Conservation (phyloP, 2,329 filamentous ascomycete species). For the Tolypocladium sp. region DNA sequence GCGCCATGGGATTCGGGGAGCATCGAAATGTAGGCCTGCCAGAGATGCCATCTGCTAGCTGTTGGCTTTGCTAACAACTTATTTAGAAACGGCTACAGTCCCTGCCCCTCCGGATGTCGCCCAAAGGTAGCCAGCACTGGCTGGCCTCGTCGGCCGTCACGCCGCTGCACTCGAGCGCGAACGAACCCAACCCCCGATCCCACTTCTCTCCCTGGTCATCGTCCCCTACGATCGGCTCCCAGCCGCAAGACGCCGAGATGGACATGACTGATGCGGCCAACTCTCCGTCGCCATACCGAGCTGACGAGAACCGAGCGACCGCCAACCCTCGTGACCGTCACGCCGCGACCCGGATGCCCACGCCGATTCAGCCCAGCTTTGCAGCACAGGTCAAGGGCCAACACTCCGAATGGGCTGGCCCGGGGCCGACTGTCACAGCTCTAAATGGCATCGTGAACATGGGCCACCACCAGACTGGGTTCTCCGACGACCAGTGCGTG, state of each 20-base stretch:
- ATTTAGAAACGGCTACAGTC: constrained; percentile 45
- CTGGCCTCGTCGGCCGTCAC: constrained; percentile 24
- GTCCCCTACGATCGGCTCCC: constrained; percentile 8
- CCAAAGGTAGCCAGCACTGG: constrained; percentile 20
- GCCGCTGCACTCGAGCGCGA: constrained; percentile 28
- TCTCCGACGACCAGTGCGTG: constrained; percentile 31
- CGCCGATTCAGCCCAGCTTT: constrained; percentile 51
- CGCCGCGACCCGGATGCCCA: constrained; percentile 41
- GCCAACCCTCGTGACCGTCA: neutral
- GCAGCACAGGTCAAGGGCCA: constrained; percentile 45
- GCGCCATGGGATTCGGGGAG: constrained; percentile 34
- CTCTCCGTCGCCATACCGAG: constrained; percentile 8
- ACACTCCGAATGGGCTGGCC: constrained; percentile 30
- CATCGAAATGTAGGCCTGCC: constrained; percentile 36
- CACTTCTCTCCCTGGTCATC: constrained; percentile 24
- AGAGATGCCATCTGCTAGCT: neutral
- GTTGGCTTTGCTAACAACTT: constrained; percentile 8
- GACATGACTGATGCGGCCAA: constrained; percentile 35
- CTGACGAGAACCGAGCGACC: constrained; percentile 6
- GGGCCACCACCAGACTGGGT: constrained; percentile 29
- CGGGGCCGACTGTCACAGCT: constrained; percentile 21
- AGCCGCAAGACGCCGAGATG: constrained; percentile 30
- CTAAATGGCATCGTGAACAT: constrained; percentile 27
- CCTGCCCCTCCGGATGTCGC: constrained; percentile 39
- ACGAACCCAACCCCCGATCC: constrained; percentile 22